phyloP scores from a whole-genome alignment of 352 stramenopile genomes.

The Thalassiosira mediterranea region DNA sequence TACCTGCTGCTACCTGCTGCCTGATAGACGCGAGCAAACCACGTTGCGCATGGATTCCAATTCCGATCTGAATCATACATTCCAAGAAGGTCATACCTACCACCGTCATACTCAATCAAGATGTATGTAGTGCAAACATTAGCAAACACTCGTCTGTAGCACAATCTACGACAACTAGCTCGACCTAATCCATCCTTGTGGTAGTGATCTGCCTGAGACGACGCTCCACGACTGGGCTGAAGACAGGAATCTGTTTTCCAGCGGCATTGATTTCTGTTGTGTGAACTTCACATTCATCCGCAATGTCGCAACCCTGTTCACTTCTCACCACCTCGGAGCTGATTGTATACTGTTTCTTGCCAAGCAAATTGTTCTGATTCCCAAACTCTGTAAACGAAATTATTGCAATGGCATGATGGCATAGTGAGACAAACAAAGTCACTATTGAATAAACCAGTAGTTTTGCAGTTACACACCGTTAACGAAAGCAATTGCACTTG shows the following conservation, averaged over 20 bases:
- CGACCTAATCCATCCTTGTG: no score
- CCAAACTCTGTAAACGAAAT: background rate
- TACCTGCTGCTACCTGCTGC: no score
- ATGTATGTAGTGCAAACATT: no score
- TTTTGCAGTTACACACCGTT: constrained; percentile 16
- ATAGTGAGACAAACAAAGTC: background rate
- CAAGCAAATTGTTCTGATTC: constrained; percentile 1
- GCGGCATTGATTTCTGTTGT: no score
- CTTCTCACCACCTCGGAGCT: constrained; percentile 47
- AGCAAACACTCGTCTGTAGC: no score
- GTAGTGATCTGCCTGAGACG: constrained; percentile 32
- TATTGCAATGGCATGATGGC: background rate
- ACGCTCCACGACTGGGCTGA: constrained; percentile 28
- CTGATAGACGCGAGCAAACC: no score
- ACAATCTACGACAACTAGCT: no score
- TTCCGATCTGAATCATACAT: no score
- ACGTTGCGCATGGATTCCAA: no score
- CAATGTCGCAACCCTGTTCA: constrained; percentile 31
- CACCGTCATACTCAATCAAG: no score
- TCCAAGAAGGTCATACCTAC: no score
- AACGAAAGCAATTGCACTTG: constrained; percentile 26
- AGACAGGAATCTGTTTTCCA: no score
- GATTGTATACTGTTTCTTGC: constrained; percentile 31
- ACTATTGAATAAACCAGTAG: constrained; percentile 13
- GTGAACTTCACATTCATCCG: background rate